These are phyloP conservation scores for Priceomyces haplophilus DNA, from an alignment of 805 yeast species.

Conservation along the genomic window DNA sequence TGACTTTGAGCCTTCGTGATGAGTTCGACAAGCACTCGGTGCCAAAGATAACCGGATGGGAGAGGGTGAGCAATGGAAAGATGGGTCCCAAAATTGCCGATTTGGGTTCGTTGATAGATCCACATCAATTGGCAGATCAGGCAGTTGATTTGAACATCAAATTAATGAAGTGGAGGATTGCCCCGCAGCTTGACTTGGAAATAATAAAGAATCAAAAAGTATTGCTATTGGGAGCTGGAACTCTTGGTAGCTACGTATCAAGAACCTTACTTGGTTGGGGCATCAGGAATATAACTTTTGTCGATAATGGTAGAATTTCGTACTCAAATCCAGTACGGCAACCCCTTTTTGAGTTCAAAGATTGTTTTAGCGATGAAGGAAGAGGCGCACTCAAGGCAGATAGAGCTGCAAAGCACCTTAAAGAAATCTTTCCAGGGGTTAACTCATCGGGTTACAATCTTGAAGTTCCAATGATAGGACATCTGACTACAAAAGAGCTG, in stretches of 20 bases:
- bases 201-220: slow-evolving; percentile 58
- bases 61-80: slow-evolving; percentile 68
- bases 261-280: slow-evolving; percentile 95
- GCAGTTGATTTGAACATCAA: slow-evolving; percentile 88
- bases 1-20: slow-evolving; percentile 15
- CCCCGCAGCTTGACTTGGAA: slow-evolving; percentile 76
- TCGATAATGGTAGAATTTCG: slow-evolving; percentile 86
- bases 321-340: slow-evolving; percentile 96
- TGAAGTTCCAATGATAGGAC: slow-evolving; percentile 96
- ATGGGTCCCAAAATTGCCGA: slow-evolving; percentile 83
- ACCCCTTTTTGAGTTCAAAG: slow-evolving; percentile 78
- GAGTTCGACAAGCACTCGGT: slow-evolving; percentile 7
- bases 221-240: slow-evolving; percentile 90
- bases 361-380: slow-evolving; percentile 63
- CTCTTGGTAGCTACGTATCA: slow-evolving; percentile 88
- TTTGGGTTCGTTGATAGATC: slow-evolving; percentile 76
- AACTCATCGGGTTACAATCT: slow-evolving; percentile 57
- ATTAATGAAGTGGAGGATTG: slow-evolving; percentile 95
- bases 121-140: slow-evolving; percentile 78
- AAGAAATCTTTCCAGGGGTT: slow-evolving; percentile 76
- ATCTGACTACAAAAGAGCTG: slow-evolving; percentile 61
- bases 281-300: slow-evolving; percentile 76
- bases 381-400: slow-evolving; percentile 71
- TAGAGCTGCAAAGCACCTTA: slow-evolving; percentile 71
- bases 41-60: slow-evolving; percentile 82